Evolutionary conservation across 2,329 filamentous ascomycete species (phyloP), one percentile per base, ranked within the genome.

Genomic region (Aspergillus sergii): DNA sequence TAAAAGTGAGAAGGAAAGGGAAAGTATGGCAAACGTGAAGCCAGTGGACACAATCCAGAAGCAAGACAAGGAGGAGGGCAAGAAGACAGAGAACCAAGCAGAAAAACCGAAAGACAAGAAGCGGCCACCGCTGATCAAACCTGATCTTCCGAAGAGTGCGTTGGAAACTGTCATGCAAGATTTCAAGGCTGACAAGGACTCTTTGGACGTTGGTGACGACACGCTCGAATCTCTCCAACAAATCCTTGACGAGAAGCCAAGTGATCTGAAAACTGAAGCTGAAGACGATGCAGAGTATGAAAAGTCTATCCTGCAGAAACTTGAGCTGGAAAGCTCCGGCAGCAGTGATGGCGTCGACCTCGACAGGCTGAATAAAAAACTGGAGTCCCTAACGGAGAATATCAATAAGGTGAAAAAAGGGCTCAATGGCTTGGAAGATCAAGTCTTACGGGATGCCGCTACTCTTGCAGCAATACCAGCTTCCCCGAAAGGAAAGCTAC

Each of bases 151-250:
- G 21, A 78, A 77, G 56, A 82, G 79, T 63, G 80, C 74, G 4
- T 65, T 81, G 21, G 78, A 79, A 60, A 76, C 76, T 3, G 75
- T 81, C 28, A 73, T 81, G 43, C 76, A 80, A 58, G 75, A 80
- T 60, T 73, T 73, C 26, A 80, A 73, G 62, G 74, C 76, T 2
- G 72, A 78, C 57, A 77, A 76, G 34, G 75, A 79, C 23, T 69
- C 72, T 1, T 67, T 81, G 21, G 72, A 75, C 14, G 65, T 81
- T 6, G 79, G 80, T 14, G 80, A 82, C 61, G 78, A 79, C 64
- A 83, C 81, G 2, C 75, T 83, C 48, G 78, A 81, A 58, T 82
- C 79, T 21, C 75, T 83, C 21, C 75, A 81, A 58, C 73, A 77
- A 16, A 70, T 82, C 28, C 69, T 83, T 46, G 71, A 79, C 10